Percentiles rank a stretch among this genome's conserved stretches.
Evolutionary conservation across 75 land plant species (phyloP).

Genomic region (Chamaecyparis obtusa): DNA sequence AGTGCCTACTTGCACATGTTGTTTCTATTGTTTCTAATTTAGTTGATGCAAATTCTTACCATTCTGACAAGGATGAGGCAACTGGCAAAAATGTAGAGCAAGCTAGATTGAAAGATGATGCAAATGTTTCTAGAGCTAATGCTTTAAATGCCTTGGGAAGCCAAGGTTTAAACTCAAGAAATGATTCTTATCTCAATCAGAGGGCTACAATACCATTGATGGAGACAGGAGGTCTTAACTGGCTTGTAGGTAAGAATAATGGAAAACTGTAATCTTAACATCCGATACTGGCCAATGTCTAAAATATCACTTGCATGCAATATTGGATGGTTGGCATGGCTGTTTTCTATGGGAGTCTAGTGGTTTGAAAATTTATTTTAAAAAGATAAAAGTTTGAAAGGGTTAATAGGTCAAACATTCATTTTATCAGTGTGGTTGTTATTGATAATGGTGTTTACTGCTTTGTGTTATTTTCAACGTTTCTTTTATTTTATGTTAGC

Average conservation of each 20-base stretch:
- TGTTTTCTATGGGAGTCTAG: background rate
- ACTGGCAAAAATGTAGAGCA: conserved; percentile 15
- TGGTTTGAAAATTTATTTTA: background rate
- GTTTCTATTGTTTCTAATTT: conserved; percentile 72
- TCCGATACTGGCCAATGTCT: background rate
- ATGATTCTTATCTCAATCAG: conserved; percentile 35
- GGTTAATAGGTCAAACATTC: background rate
- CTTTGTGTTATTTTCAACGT: background rate
- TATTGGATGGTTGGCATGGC: background rate
- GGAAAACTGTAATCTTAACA: background rate
- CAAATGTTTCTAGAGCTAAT: conserved; percentile 9
- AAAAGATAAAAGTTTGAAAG: background rate
- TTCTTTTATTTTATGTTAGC: background rate
- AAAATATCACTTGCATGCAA: background rate
- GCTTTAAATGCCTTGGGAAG: conserved; percentile 14
- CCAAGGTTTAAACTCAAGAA: conserved; percentile 22
- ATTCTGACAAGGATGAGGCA: conserved; percentile 22
- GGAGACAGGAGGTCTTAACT: conserved; percentile 97
- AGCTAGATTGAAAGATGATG: conserved; percentile 10
- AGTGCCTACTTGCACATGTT: conserved; percentile 62
- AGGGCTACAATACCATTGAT: conserved; percentile 63
- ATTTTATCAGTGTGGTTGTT: background rate
- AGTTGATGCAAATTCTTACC: conserved; percentile 44
- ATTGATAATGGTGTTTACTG: background rate
- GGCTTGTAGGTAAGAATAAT: conserved; percentile 91